A percentile compares a stretch with the other conserved stretches of the same genome.
Evolutionary conservation across 306 rosid genomes (phyloP).

Genomic region (Rubus parviflorus): DNA sequence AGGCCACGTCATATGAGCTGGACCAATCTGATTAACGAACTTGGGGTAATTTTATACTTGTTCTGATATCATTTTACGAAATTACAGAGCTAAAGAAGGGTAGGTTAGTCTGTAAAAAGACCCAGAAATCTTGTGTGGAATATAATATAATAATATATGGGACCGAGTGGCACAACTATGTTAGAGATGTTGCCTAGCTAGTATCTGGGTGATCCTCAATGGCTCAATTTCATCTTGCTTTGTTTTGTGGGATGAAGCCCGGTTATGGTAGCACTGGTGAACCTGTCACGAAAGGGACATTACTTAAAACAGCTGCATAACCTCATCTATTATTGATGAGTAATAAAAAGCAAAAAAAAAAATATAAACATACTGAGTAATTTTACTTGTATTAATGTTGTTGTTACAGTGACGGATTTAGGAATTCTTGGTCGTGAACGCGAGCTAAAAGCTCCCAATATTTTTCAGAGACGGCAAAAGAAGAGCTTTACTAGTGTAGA

Average conservation of each 20-base stretch:
- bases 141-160: not conserved
- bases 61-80: not conserved
- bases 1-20: not conserved
- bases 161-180: not conserved
- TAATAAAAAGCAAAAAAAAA: not conserved
- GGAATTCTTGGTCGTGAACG: too few species aligned
- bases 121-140: not conserved
- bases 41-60: not conserved
- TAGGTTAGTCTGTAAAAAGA: not conserved
- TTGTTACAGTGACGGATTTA: too few species aligned
- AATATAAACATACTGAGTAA: not conserved
- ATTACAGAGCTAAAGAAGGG: not conserved
- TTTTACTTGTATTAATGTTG: too few species aligned
- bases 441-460: too few species aligned
- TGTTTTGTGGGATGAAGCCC: constrained; percentile 3
- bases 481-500: too few species aligned
- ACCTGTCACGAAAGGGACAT: constrained; percentile 14
- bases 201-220: not conserved
- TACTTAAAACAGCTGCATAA: not conserved
- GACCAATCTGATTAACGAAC: constrained; percentile 3
- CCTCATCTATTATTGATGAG: not conserved
- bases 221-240: not conserved
- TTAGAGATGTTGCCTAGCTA: not conserved
- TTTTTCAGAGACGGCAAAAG: too few species aligned
- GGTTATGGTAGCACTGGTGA: not conserved